Evolutionary conservation across 495 filamentous ascomycete genomes (phyloP).

Genomic region (Paragyromitra xinjiangensis): DNA sequence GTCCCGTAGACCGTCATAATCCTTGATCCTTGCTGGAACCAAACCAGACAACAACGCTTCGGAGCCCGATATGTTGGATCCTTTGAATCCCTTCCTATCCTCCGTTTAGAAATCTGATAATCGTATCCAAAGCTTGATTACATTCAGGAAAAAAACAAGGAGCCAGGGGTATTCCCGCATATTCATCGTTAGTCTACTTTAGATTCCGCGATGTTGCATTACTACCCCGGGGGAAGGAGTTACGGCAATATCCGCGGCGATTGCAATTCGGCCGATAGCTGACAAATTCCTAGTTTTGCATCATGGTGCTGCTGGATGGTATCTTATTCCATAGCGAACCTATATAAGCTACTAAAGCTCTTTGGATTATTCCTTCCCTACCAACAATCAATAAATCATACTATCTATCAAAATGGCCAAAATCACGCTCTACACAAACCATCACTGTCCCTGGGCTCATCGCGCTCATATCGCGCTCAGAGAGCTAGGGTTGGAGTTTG

Average conservation of each 20-base stretch:
- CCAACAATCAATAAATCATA: constrained; percentile 55
- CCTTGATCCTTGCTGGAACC: not conserved
- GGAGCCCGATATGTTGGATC: too few species aligned
- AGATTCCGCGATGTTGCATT: too few species aligned
- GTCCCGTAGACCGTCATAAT: not conserved
- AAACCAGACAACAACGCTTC: too few species aligned
- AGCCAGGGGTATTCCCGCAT: too few species aligned
- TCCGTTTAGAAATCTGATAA: too few species aligned
- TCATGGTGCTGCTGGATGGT: not conserved
- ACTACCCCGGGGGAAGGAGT: too few species aligned
- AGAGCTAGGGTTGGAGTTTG: constrained; percentile 75
- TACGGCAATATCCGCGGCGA: too few species aligned
- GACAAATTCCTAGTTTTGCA: not conserved
- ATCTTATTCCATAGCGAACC: not conserved
- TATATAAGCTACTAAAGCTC: not conserved
- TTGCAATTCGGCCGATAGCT: not conserved
- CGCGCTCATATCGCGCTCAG: constrained; percentile 79
- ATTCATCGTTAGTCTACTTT: too few species aligned
- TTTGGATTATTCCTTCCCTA: not conserved
- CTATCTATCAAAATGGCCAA: constrained; percentile 54
- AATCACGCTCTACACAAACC: constrained; percentile 72
- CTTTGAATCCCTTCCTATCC: too few species aligned
- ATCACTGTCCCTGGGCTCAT: constrained; percentile 81
- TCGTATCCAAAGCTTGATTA: too few species aligned
- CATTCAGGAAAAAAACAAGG: too few species aligned